Evolutionary conservation across 495 filamentous ascomycete species (phyloP).

Genomic region (Penicillium herquei): DNA sequence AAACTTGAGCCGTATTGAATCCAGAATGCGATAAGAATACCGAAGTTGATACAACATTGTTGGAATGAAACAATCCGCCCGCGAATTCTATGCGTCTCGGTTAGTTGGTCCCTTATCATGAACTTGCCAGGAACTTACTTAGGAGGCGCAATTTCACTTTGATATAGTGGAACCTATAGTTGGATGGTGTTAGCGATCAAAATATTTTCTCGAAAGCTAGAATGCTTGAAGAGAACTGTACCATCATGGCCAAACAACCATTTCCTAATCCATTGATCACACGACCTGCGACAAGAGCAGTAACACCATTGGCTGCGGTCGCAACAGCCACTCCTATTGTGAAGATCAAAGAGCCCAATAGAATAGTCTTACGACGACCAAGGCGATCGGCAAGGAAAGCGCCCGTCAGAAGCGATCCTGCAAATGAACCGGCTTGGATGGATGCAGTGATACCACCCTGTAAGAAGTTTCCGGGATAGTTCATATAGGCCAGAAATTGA

Average conservation of each 20-base stretch:
- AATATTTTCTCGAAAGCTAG: constrained; percentile 19
- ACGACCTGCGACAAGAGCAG: constrained; percentile 66
- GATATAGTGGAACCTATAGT: constrained; percentile 20
- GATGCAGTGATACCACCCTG: constrained; percentile 47
- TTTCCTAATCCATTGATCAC: constrained; percentile 62
- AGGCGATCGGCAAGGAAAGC: constrained; percentile 60
- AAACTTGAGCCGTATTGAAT: constrained; percentile 59
- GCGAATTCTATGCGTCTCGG: constrained; percentile 56
- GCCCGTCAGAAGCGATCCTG: constrained; percentile 62
- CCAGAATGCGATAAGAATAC: constrained; percentile 61
- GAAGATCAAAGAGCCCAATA: constrained; percentile 68
- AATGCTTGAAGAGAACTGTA: constrained; percentile 27
- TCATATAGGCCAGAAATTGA: constrained; percentile 24
- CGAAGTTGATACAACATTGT: constrained; percentile 74
- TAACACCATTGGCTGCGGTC: constrained; percentile 56
- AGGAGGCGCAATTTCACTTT: constrained; percentile 24
- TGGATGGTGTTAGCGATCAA: constrained; percentile 44
- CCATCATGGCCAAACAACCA: constrained; percentile 53
- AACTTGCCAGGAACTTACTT: constrained; percentile 8
- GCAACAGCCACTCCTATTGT: constrained; percentile 69
- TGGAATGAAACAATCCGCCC: constrained; percentile 73
- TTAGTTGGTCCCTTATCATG: constrained; percentile 44
- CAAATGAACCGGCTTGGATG: constrained; percentile 65
- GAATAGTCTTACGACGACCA: constrained; percentile 62
- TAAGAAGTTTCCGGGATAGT: constrained; percentile 19